These are phyloP conservation scores for Eutypella sp. DNA, from an alignment of 2,329 filamentous ascomycete species.

Conservation along the genomic window DNA sequence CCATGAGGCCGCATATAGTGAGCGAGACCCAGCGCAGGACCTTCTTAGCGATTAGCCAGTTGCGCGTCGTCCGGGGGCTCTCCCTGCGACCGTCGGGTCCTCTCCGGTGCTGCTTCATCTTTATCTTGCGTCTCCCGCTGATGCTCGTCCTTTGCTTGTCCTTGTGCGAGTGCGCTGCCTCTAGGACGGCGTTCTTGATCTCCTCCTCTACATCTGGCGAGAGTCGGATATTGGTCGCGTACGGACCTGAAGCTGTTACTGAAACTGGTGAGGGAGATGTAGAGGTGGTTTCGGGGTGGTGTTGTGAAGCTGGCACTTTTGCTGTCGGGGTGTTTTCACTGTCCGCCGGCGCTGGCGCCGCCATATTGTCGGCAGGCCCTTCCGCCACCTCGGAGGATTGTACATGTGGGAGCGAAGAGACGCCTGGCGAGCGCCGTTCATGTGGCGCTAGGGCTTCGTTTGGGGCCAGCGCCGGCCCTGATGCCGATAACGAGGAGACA, in stretches of 20 bases:
- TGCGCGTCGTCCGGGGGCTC: neutral
- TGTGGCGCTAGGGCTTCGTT: no score
- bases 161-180: conserved; percentile 1
- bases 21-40: conserved; percentile 2
- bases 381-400: no score
- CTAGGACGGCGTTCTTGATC: conserved; percentile 9
- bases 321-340: no score
- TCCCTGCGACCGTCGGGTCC: neutral
- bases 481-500: no score
- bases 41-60: conserved; percentile 1
- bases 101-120: neutral
- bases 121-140: neutral
- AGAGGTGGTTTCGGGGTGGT: no score
- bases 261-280: neutral
- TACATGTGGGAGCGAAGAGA: no score
- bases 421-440: no score
- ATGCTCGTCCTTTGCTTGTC: neutral
- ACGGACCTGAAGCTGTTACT: neutral
- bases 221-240: neutral
- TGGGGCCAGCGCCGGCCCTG: no score
- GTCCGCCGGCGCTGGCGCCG: no score
- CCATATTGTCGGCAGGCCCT: no score
- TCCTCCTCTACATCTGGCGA: conserved; percentile 10
- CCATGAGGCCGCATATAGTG: neutral
- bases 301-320: no score